These are phyloP conservation scores for Pseudogymnoascus sp. DNA, from an alignment of 2,329 filamentous ascomycete species.

Conservation along the genomic window DNA sequence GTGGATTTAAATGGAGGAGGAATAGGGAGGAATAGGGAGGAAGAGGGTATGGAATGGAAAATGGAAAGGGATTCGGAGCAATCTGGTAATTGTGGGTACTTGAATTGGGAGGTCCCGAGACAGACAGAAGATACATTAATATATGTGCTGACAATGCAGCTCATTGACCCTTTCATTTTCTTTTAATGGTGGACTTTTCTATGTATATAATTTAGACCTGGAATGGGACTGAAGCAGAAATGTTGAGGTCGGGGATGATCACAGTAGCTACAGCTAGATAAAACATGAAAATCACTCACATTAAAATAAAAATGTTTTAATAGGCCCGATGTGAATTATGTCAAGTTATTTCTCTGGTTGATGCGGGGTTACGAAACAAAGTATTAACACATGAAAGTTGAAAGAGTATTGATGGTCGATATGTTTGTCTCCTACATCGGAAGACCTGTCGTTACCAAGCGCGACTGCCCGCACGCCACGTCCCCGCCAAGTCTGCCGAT, in stretches of 20 bases:
- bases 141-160: neutral
- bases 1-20: neutral
- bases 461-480: neutral
- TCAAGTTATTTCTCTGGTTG: neutral
- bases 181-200: neutral
- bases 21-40: neutral
- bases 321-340: neutral
- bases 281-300: neutral
- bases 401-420: neutral
- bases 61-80: neutral
- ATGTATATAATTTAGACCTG: neutral
- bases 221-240: neutral
- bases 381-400: neutral
- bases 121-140: neutral
- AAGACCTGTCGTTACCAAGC: neutral
- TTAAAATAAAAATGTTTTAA: neutral
- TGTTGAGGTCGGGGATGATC: neutral
- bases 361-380: neutral
- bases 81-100: slow-evolving; percentile 5
- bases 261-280: neutral
- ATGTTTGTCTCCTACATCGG: neutral
- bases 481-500: neutral
- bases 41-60: neutral
- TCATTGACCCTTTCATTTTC: neutral
- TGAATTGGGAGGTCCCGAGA: neutral